These are phyloP conservation scores for Eimeria zaria DNA, from an alignment of 169 alveolate genomes.

Conservation along the genomic window DNA sequence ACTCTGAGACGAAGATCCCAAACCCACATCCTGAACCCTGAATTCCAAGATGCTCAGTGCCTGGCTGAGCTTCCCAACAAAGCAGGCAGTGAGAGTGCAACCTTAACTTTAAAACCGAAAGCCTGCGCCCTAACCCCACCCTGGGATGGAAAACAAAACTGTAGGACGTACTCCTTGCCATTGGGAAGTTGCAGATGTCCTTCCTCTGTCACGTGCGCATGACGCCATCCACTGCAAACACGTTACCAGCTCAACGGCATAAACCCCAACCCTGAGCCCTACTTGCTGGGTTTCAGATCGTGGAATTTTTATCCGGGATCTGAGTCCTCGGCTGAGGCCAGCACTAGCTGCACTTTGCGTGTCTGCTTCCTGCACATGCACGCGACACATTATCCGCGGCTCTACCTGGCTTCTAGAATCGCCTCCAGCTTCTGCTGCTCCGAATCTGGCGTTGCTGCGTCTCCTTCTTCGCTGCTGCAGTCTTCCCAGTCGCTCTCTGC, in stretches of 20 bases:
- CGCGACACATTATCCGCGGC: neutral
- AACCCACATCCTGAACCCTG: neutral
- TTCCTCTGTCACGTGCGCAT: conserved; percentile 63
- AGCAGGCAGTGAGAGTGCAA: neutral
- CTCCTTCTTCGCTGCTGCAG: conserved; percentile 74
- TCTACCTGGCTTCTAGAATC: conserved; percentile 26
- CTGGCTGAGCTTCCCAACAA: neutral
- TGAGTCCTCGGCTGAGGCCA: neutral
- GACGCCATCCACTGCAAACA: conserved; percentile 65
- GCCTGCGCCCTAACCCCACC: neutral
- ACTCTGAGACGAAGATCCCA: neutral
- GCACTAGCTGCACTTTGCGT: neutral
- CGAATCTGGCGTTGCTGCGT: neutral
- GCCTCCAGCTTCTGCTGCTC: conserved; percentile 65
- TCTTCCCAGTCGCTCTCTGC: conserved; percentile 63
- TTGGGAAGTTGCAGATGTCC: conserved; percentile 68
- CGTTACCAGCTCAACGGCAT: neutral
- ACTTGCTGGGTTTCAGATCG: neutral
- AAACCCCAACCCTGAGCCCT: neutral
- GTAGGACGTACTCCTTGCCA: conserved; percentile 58
- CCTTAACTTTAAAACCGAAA: neutral
- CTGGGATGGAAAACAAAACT: neutral
- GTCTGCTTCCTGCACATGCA: neutral
- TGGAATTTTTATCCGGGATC: neutral
- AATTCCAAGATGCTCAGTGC: neutral